These are phyloP conservation scores for Aspergillus kassunensis DNA, from an alignment of 495 filamentous ascomycete genomes.

Conservation along the genomic window DNA sequence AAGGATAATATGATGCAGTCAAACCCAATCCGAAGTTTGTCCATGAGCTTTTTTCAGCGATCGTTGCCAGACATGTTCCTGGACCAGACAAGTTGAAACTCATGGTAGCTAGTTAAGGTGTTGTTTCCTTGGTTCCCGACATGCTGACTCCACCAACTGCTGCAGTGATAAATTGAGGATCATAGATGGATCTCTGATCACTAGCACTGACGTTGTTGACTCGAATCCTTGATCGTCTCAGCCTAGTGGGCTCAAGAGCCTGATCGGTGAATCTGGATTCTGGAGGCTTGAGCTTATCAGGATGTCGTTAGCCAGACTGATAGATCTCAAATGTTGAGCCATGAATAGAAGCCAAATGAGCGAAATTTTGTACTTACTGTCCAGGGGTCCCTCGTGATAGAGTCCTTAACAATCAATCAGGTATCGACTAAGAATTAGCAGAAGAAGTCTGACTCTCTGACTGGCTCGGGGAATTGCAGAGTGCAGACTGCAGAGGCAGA, in stretches of 20 bases:
- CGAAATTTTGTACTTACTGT: not conserved
- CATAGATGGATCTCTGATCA: not conserved
- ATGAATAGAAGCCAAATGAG: not conserved
- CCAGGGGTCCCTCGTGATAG: not conserved
- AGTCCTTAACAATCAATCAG: not conserved
- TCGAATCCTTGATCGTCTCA: not conserved
- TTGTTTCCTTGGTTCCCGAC: slow-evolving; percentile 14
- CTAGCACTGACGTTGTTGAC: not conserved
- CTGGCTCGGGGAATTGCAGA: too few species aligned
- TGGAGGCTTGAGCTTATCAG: not conserved
- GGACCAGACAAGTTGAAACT: not conserved
- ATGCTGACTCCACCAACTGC: not conserved
- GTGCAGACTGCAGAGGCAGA: too few species aligned
- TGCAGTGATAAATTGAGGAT: not conserved
- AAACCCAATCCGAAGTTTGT: not conserved
- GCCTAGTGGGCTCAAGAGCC: slow-evolving; percentile 1
- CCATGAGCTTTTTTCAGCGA: slow-evolving; percentile 5
- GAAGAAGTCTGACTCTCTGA: too few species aligned
- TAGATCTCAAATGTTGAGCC: too few species aligned
- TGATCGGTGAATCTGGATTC: not conserved
- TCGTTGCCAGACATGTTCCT: slow-evolving; percentile 8
- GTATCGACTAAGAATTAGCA: not conserved
- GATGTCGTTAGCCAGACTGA: not conserved
- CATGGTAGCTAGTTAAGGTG: not conserved
- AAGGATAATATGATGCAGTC: not conserved